Evolutionary conservation across 2,329 filamentous ascomycete species (phyloP).

Genomic region (Neopestalotiopsis sp.): DNA sequence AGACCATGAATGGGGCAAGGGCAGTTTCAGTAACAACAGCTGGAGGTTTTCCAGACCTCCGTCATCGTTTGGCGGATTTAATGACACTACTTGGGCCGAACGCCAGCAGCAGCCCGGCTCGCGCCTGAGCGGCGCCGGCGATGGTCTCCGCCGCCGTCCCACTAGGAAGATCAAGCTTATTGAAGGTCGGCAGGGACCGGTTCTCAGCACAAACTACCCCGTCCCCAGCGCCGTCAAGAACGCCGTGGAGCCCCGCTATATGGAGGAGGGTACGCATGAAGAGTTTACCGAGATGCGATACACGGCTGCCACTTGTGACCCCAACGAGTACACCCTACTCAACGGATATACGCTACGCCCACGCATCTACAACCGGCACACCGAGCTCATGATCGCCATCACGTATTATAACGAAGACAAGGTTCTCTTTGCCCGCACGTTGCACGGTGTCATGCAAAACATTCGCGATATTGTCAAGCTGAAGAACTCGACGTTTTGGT

Average conservation of each 20-base stretch:
- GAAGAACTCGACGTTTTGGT: slow-evolving; percentile 99
- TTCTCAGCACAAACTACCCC: slow-evolving; percentile 95
- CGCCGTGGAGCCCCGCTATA: slow-evolving; percentile 90
- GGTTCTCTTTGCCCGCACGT: slow-evolving; percentile 93
- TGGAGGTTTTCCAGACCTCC: slow-evolving; percentile 56
- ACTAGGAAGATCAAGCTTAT: slow-evolving; percentile 98
- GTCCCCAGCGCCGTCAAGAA: slow-evolving; percentile 98
- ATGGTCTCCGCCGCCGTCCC: slow-evolving; percentile 85
- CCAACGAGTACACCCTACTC: slow-evolving; percentile 95
- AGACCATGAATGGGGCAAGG: background rate
- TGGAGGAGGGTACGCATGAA: slow-evolving; percentile 90
- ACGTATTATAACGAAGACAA: slow-evolving; percentile 99
- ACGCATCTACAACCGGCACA: slow-evolving; percentile 98
- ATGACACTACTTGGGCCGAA: slow-evolving; percentile 66
- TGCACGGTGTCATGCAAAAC: slow-evolving; percentile 99
- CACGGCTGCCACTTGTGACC: slow-evolving; percentile 95
- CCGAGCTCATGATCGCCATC: slow-evolving; percentile 93
- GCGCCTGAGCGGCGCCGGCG: slow-evolving; percentile 37
- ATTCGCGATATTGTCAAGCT: slow-evolving; percentile 98
- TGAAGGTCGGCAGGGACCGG: slow-evolving; percentile 73
- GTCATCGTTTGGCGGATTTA: slow-evolving; percentile 54
- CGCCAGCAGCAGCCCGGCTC: slow-evolving; percentile 72
- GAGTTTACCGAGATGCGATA: slow-evolving; percentile 99
- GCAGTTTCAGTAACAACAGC: slow-evolving; percentile 43
- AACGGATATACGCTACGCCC: slow-evolving; percentile 98